phyloP scores from a whole-genome alignment of 805 yeast genomes.

The Candida adriatica region DNA sequence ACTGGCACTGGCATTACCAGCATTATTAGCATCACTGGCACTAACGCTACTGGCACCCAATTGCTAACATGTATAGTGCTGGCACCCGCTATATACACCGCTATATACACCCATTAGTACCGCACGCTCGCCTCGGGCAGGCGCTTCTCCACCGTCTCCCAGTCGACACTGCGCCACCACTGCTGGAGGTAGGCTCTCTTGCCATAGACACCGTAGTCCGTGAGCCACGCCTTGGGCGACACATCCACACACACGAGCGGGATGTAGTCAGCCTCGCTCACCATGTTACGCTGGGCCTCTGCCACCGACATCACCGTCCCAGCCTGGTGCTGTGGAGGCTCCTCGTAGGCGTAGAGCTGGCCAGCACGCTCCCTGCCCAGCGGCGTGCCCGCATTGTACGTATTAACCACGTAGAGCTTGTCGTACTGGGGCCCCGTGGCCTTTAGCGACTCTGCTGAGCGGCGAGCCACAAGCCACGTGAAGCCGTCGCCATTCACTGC shows the following conservation, averaged over 20 bases:
- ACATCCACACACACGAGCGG: slow-evolving; percentile 71
- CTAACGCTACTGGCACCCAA: too few relatives aligned
- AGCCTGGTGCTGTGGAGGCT: slow-evolving; percentile 4
- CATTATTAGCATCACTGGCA: too few relatives aligned
- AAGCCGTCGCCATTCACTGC: slow-evolving; percentile 84
- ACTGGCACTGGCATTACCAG: too few relatives aligned
- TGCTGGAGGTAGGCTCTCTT: slow-evolving; percentile 56
- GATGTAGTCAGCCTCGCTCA: slow-evolving; percentile 27
- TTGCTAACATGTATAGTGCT: too few relatives aligned
- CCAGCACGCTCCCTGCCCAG: slow-evolving; percentile 51
- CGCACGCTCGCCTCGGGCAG: slow-evolving; percentile 4
- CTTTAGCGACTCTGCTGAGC: slow-evolving; percentile 18
- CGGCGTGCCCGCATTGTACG: slow-evolving; percentile 89
- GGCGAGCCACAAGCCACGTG: slow-evolving; percentile 77
- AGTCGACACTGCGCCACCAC: slow-evolving; percentile 63
- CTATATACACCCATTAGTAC: background rate
- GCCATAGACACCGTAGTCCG: slow-evolving; percentile 77
- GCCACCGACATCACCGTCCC: slow-evolving; percentile 32
- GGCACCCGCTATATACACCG: too few relatives aligned
- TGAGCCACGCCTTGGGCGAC: slow-evolving; percentile 60
- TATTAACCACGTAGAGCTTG: slow-evolving; percentile 61
- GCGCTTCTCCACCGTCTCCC: slow-evolving; percentile 52
- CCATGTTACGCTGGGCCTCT: slow-evolving; percentile 22
- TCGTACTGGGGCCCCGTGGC: slow-evolving; percentile 25
- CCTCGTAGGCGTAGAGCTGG: slow-evolving; percentile 26